Conservation (phyloP, 73 alveolate genomes). For the Halteria grandinella region DNA sequence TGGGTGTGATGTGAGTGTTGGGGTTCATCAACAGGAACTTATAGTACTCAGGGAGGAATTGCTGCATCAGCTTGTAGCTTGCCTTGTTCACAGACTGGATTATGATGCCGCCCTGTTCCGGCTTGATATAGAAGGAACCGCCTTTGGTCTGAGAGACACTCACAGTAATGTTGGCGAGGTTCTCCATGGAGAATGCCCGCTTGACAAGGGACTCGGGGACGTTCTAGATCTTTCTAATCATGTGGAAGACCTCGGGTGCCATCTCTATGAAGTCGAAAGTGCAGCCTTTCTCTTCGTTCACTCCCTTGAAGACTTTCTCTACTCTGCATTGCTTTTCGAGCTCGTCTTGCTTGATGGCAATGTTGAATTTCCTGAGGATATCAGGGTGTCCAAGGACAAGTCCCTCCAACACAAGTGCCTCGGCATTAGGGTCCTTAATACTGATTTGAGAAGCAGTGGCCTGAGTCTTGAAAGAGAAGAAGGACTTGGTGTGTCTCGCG, state of each 20-base stretch:
- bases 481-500: no score
- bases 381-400: constrained; percentile 46
- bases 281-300: constrained; percentile 7
- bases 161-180: constrained; percentile 31
- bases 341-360: constrained; percentile 15
- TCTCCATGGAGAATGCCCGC: constrained; percentile 28
- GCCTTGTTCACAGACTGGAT: constrained; percentile 49
- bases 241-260: constrained; percentile 59
- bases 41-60: constrained; percentile 57
- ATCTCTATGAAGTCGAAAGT: constrained; percentile 52
- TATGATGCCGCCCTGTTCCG: constrained; percentile 52
- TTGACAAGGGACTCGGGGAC: constrained; percentile 24
- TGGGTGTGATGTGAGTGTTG: constrained; percentile 53
- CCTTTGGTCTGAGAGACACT: constrained; percentile 61
- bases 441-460: no score
- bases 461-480: no score
- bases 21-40: constrained; percentile 41
- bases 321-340: constrained; percentile 9
- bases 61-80: constrained; percentile 15
- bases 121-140: constrained; percentile 61
- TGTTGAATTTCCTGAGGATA: constrained; percentile 17
- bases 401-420: constrained; percentile 39
- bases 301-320: constrained; percentile 6
- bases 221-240: constrained; percentile 51
- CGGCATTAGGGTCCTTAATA: constrained; percentile 34